phyloP scores from a whole-genome alignment of 371 early-diverging fungal species.

The Encephalitozoon romaleae region DNA sequence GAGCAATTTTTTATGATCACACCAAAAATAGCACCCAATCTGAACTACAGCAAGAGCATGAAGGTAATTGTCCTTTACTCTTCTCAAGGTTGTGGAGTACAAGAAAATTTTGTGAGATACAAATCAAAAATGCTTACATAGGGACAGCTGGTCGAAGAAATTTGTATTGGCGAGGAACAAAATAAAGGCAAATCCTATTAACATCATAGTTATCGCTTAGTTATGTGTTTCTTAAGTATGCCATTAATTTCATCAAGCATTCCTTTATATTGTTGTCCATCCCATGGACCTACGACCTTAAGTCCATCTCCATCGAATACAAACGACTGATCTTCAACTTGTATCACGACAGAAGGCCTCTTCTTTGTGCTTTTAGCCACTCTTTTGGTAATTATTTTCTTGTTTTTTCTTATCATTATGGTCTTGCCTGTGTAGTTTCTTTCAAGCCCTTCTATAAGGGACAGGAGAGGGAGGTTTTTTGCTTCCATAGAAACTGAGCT shows the following conservation, averaged over 20 bases:
- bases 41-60: constrained; percentile 81
- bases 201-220: neutral
- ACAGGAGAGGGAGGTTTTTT: neutral
- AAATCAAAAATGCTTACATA: neutral
- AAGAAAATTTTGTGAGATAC: constrained; percentile 3
- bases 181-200: neutral
- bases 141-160: neutral
- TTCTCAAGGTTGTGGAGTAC: neutral
- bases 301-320: neutral
- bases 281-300: neutral
- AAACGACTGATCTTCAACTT: constrained; percentile 4
- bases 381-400: too few species aligned
- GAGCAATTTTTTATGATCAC: constrained; percentile 84
- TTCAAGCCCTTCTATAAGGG: neutral
- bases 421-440: neutral
- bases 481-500: neutral
- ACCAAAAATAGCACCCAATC: constrained; percentile 86
- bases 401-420: neutral
- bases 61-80: constrained; percentile 73
- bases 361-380: neutral
- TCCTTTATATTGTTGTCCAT: neutral
- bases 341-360: neutral
- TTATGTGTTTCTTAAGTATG: constrained; percentile 9
- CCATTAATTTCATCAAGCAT: constrained; percentile 1
- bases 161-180: neutral